Base-by-base conservation (phyloP, 208 protist species). In the Spongospora subterranea region DNA sequence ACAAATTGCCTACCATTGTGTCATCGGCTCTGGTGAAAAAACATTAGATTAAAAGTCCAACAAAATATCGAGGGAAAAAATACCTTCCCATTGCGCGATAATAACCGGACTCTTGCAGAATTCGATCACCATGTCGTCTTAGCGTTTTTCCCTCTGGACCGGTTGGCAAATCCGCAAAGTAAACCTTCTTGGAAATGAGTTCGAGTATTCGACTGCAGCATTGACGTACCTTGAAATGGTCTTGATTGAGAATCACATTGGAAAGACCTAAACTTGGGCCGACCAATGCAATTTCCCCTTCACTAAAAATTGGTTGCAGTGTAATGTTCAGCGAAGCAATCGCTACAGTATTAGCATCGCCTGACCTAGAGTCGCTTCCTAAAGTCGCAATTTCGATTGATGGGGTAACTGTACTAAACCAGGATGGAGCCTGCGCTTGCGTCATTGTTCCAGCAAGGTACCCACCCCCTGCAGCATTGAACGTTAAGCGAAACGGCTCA, bases 191-290 rank as follows among this genome's bases (percentile, higher is more conserved):
- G n/a, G n/a, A n/a, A n/a, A n/a, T n/a, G n/a, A n/a, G n/a, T n/a
- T n/a, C n/a, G n/a, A n/a, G n/a, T n/a, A n/a, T n/a, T n/a, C n/a
- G n/a, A n/a, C n/a, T n/a, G n/a, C n/a, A n/a, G 20, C 20, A 77
- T 40, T 29, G 46, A 66, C 46, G 43, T n/a, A 45, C 88, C 46
- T 89, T 71, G 50, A 32, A 76, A 45, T 89, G 88, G 54, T 89
- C 54, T 60, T 71, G 88, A n/a, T 89, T 89, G 38, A 89, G 54
- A 89, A 89, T 60, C 29, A n/a, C 32, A 29, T 76, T 71, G n/a
- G 50, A 76, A 39, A 89, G 45, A 13, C 88, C 88, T 6, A 89
- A 29, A 1, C 17, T 65, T 45, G 88, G 88, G 88, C 88, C 88
- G 54, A 60, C 45, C 35, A 89, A 39, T 6, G 54, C 88, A 60